Evolutionary conservation across 2,329 filamentous ascomycete species (phyloP).

Genomic region (Grosmannia huntii): DNA sequence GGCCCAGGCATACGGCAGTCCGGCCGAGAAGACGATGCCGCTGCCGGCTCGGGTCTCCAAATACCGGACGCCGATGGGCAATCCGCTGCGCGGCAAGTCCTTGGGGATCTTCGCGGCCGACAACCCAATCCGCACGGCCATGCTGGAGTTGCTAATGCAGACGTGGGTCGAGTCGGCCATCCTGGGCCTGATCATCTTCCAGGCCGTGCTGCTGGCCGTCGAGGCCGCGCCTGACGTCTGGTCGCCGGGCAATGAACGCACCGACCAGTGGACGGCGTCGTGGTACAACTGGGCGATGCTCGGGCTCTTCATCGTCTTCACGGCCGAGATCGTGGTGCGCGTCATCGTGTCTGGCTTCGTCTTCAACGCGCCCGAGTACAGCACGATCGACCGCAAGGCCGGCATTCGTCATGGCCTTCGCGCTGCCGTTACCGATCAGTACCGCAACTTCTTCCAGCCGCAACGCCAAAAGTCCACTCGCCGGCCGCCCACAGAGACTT

Average conservation of each 20-base stretch:
- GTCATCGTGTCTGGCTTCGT: slow-evolving; percentile 90
- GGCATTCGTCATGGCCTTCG: slow-evolving; percentile 63
- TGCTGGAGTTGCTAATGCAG: slow-evolving; percentile 78
- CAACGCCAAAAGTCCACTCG: slow-evolving; percentile 59
- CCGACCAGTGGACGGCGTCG: slow-evolving; percentile 50
- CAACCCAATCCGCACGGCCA: slow-evolving; percentile 56
- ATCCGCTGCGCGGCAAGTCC: slow-evolving; percentile 77
- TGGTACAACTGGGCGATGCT: slow-evolving; percentile 72
- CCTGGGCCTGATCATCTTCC: slow-evolving; percentile 73
- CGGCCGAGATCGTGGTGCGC: slow-evolving; percentile 68
- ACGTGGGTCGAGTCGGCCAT: slow-evolving; percentile 79
- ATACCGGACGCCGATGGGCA: slow-evolving; percentile 32
- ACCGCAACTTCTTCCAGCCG: slow-evolving; percentile 67
- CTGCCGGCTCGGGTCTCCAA: slow-evolving; percentile 16
- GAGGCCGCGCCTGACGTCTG: slow-evolving; percentile 66
- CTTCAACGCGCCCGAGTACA: slow-evolving; percentile 83
- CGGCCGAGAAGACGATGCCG: slow-evolving; percentile 31
- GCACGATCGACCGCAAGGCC: slow-evolving; percentile 68
- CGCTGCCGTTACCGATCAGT: slow-evolving; percentile 63
- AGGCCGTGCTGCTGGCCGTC: slow-evolving; percentile 76
- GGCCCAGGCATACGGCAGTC: slow-evolving; percentile 31
- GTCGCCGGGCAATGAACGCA: slow-evolving; percentile 44
- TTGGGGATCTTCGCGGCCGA: slow-evolving; percentile 74
- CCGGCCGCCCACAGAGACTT: slow-evolving; percentile 29
- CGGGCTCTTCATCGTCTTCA: slow-evolving; percentile 78